Base-by-base conservation (phyloP, 1,139 yeast genomes). In the Pichia inconspicua region DNA sequence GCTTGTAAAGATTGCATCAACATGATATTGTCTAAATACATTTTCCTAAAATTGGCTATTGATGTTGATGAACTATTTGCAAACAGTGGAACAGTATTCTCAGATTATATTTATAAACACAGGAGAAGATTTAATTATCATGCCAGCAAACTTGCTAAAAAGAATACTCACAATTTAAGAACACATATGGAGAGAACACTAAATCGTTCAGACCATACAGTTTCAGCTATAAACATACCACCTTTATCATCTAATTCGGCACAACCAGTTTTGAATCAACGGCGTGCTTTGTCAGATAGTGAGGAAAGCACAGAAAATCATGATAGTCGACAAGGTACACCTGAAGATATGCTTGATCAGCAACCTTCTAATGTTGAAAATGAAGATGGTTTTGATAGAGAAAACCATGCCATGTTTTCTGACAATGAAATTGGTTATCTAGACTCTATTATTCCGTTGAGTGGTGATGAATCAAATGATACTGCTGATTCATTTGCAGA, bases 1-100 rank as follows among this genome's bases (percentile, higher is more conserved):
- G 55, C 57, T 3, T 65, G 68, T 49, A 51, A 56, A 15, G 47
- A 51, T 12, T 65, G 68, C 54, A 55, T 61, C 31, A 44, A 50
- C 28, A 43, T 50, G 15, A 47, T 53, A 7, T 27, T 50, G n/a
- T 48, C 53, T 15, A 58, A 60, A 36, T 65, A 55, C 44, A 46
- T 63, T 5, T 51, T 65, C 25, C 40, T 65, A 46, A 62, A 60
- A 40, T 37, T 62, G 27, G 59, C 55, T 36, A 51, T 65, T 40
- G 65, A 64, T 42, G 45, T 63, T 27, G 38, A 48, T n/a, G 48
- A 46, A 7, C 25, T 50, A 6, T 42, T 48, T 43, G 45, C 42
- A 14, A 41, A 35, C 5, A 41, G 39, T 10, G 41, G 40, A 15
- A n/a, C 34, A 5, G 42, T 48, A 4, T 44, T 41, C 25, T 48